Evolutionary conservation across 129 eudicot genomes (phyloP).

Genomic region (Flaveria bidentis): DNA sequence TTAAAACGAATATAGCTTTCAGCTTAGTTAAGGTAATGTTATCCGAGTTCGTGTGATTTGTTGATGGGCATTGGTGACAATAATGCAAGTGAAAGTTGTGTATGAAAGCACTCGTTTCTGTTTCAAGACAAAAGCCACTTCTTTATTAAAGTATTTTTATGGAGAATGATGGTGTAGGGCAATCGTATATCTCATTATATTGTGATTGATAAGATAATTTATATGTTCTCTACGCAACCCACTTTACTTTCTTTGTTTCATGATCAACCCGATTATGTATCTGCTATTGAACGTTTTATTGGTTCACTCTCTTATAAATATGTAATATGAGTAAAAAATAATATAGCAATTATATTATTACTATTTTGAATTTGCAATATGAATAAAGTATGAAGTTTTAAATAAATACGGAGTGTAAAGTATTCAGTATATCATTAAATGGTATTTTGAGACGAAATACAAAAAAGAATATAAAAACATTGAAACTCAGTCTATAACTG

Average conservation of each 20-base stretch:
- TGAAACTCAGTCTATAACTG: no score
- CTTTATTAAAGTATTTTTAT: constrained; percentile 31
- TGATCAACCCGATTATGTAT: not conserved
- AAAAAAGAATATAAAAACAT: no score
- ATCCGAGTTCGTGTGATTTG: constrained; percentile 10
- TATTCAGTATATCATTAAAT: no score
- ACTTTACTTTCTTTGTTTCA: constrained; percentile 24
- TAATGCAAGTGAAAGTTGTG: constrained; percentile 37
- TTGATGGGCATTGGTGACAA: constrained; percentile 31
- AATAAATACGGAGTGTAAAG: no score
- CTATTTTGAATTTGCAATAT: no score
- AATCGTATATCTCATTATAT: constrained; percentile 9
- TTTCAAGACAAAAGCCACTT: constrained; percentile 28
- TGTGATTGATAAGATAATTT: constrained; percentile 8
- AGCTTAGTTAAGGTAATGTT: not conserved
- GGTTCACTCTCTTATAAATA: no score
- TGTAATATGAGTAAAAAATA: no score
- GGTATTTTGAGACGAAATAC: no score
- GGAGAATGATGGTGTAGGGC: constrained; percentile 20
- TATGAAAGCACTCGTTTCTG: constrained; percentile 41
- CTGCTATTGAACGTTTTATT: no score
- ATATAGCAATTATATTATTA: no score
- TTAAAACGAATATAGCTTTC: not conserved
- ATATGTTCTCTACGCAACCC: constrained; percentile 38
- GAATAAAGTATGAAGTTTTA: no score